Conservation (phyloP, 129 eudicot genomes). For the Saussurea involucrata region DNA sequence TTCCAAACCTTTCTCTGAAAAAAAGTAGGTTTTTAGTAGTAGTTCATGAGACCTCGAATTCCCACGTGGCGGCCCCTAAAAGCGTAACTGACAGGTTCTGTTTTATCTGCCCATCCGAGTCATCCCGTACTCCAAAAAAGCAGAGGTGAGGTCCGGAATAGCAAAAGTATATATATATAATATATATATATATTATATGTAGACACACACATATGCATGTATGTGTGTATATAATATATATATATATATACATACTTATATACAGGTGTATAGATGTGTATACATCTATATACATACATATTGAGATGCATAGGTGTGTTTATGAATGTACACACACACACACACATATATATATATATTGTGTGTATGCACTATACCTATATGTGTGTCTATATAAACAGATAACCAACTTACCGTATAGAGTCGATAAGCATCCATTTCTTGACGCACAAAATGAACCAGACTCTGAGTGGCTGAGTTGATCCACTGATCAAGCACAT, state of each 20-base stretch:
- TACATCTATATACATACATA: not conserved
- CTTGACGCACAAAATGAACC: conserved; percentile 84
- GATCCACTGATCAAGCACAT: conserved; percentile 94
- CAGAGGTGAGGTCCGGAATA: too few relatives aligned
- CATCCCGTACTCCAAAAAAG: too few relatives aligned
- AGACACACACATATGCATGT: not conserved
- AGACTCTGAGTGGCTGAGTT: conserved; percentile 80
- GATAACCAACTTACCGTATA: conserved; percentile 53
- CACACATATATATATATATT: not conserved
- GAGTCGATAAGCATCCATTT: conserved; percentile 89
- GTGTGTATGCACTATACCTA: not conserved
- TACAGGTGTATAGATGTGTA: not conserved
- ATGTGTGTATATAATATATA: not conserved
- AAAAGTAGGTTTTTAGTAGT: too few relatives aligned
- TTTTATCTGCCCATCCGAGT: too few relatives aligned
- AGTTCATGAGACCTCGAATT: too few relatives aligned
- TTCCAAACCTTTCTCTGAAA: too few relatives aligned
- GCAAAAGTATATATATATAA: not conserved
- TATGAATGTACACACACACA: not conserved
- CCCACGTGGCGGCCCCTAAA: too few relatives aligned
- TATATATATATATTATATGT: not conserved
- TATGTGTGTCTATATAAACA: not conserved
- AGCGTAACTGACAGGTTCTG: too few relatives aligned
- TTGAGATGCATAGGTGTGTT: not conserved
- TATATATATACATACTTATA: not conserved